Evolutionary conservation across 2,329 filamentous ascomycete species (phyloP), one percentile per base, ranked within the genome.

Genomic region (Rosellinia necatrix): DNA sequence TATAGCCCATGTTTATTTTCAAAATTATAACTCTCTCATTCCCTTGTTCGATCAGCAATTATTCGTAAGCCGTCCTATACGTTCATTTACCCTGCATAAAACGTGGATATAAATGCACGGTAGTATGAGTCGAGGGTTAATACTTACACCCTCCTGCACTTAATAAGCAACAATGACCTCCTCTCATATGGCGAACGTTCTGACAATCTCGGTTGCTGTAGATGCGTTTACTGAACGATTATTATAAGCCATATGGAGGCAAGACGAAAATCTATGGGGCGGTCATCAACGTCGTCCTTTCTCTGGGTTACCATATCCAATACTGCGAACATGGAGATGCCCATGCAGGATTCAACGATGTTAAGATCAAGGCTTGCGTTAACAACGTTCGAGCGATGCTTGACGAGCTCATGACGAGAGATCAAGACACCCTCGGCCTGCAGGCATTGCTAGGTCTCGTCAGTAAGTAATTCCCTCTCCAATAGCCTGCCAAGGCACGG

Each of bases 401-500:
- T 0, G 71, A 74, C 1, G 74, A 75, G 6, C 61, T 77, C 7
- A 70, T 75, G 15, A 72, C 67, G 0, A 63, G 74, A 0, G 71
- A 76, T 1, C 64, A 72, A 24, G 74, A 75, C 10, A 60, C 74
- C 0, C 61, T 76, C 0, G 74, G 74, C 1, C 58, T 77, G 4
- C 75, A 77, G 51, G 72, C 74, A 1, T 49, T 77, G 6, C 42
- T 76, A 1, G 74, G 72, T 1, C 66, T 77, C 6, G 71, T 74
- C 2, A 64, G 64, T 65, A 56, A 54, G 64, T 65, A 21, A 7
- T 19, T 19, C 13, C n/a, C n/a, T 29, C 15, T 9, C 17, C 17
- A 3, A 19, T 6, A 24, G 6, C 19, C 27, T 42, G 7, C 25
- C 15, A 19, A n/a, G 9, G 17, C 35, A 13, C 22, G 42, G 12